Percentiles rank a stretch among this genome's conserved stretches.
Conservation (phyloP, 2,329 filamentous ascomycete genomes). For the Hypoxylon sp. region DNA sequence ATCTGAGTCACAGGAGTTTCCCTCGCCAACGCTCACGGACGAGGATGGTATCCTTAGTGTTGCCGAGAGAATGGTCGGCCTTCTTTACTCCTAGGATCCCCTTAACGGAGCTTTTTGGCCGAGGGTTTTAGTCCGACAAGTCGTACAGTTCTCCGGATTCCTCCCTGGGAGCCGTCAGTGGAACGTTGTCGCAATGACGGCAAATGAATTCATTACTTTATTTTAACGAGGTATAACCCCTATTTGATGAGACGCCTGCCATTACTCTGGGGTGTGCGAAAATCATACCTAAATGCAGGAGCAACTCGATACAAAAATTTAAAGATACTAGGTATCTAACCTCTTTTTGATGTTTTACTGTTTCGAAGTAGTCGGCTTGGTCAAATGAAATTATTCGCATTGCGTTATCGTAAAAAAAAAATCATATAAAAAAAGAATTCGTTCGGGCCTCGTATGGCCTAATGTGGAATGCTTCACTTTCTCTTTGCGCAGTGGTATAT, state of each 20-base stretch:
- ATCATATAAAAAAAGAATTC: too few relatives aligned
- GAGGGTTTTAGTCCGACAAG: slow-evolving; percentile 3
- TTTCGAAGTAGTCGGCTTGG: background rate
- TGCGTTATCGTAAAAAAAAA: too few relatives aligned
- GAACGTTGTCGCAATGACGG: too few relatives aligned
- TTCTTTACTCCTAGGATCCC: slow-evolving; percentile 1
- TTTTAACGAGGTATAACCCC: too few relatives aligned
- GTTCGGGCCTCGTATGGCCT: too few relatives aligned
- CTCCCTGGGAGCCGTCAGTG: background rate
- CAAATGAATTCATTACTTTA: too few relatives aligned
- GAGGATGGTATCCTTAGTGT: background rate
- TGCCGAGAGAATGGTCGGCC: background rate
- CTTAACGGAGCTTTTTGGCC: slow-evolving; percentile 10
- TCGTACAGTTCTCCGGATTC: background rate
- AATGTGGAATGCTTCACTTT: background rate
- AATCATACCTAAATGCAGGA: too few relatives aligned
- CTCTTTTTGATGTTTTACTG: background rate
- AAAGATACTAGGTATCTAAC: too few relatives aligned
- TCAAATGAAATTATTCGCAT: background rate
- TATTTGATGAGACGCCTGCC: too few relatives aligned
- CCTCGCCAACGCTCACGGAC: background rate
- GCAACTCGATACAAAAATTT: too few relatives aligned
- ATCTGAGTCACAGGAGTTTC: slow-evolving; percentile 2
- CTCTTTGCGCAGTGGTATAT: background rate
- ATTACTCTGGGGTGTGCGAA: too few relatives aligned